Percentiles rank a stretch among this genome's conserved stretches.
phyloP scores from a whole-genome alignment of 23 red algal species.

The Gracilaria domingensis region DNA sequence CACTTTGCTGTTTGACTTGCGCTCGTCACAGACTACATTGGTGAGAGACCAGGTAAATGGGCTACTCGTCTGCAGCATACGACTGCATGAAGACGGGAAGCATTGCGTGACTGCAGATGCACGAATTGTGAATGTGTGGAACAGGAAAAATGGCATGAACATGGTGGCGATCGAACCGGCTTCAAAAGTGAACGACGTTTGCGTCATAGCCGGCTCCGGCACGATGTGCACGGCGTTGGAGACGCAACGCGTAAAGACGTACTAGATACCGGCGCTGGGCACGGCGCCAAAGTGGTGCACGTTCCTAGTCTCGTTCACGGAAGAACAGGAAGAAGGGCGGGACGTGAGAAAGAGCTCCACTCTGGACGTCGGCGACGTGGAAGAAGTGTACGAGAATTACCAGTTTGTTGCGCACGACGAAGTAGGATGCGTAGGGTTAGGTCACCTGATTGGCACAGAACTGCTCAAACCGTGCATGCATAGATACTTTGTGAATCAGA shows the following conservation, averaged over 20 bases:
- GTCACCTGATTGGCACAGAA: constrained; percentile 73
- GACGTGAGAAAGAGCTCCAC: neutral
- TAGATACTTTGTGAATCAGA: constrained; percentile 91
- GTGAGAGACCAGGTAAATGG: constrained; percentile 86
- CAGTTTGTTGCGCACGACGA: constrained; percentile 86
- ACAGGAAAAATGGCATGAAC: constrained; percentile 44
- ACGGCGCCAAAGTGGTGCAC: constrained; percentile 93
- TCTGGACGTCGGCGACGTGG: constrained; percentile 31
- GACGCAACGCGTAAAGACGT: constrained; percentile 76
- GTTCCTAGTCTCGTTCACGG: constrained; percentile 85
- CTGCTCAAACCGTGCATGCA: constrained; percentile 86
- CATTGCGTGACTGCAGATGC: constrained; percentile 77
- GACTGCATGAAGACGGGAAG: constrained; percentile 62
- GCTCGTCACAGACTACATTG: constrained; percentile 48
- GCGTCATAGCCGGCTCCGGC: constrained; percentile 71
- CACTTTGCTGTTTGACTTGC: constrained; percentile 87
- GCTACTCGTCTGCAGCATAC: constrained; percentile 61
- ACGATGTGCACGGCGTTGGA: constrained; percentile 79
- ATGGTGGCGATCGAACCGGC: constrained; percentile 83
- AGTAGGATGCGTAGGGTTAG: constrained; percentile 72
- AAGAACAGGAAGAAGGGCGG: constrained; percentile 80
- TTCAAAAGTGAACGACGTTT: constrained; percentile 81
- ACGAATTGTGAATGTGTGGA: constrained; percentile 92
- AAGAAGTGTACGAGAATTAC: constrained; percentile 95
- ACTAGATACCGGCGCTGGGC: constrained; percentile 91